phyloP scores from a whole-genome alignment of 164 flowering plant genomes.

The Annona squamosa region DNA sequence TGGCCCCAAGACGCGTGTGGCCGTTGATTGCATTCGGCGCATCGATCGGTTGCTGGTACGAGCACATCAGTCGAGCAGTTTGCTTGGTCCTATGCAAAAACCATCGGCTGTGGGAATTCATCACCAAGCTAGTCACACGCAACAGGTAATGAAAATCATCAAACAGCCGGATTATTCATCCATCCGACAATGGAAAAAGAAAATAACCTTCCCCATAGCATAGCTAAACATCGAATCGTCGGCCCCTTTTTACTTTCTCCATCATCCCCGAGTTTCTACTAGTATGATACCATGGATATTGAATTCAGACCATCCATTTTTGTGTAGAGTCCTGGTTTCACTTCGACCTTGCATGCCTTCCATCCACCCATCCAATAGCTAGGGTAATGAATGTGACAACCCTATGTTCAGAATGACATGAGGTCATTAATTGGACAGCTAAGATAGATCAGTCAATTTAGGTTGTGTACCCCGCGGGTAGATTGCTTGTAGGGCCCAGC shows the following conservation, averaged over 20 bases:
- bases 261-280: no score
- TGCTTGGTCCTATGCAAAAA: constrained; percentile 81
- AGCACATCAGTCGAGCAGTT: constrained; percentile 66
- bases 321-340: not conserved
- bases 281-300: not conserved
- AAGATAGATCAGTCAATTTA: not conserved
- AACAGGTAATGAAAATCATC: constrained; percentile 52
- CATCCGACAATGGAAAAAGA: not conserved
- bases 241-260: no score
- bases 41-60: constrained; percentile 86
- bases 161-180: not conserved
- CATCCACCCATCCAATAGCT: not conserved
- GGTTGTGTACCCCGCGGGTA: not conserved
- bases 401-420: not conserved
- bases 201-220: not conserved
- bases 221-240: no score
- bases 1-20: constrained; percentile 92
- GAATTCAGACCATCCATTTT: not conserved
- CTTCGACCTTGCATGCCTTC: no score
- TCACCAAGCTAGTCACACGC: constrained; percentile 63
- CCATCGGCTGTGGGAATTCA: constrained; percentile 80
- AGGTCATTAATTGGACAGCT: not conserved
- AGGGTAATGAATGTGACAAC: not conserved
- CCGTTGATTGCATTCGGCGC: constrained; percentile 76
- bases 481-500: not conserved